phyloP scores from a whole-genome alignment of 495 filamentous ascomycete species.

The Amniculicola lignicola region DNA sequence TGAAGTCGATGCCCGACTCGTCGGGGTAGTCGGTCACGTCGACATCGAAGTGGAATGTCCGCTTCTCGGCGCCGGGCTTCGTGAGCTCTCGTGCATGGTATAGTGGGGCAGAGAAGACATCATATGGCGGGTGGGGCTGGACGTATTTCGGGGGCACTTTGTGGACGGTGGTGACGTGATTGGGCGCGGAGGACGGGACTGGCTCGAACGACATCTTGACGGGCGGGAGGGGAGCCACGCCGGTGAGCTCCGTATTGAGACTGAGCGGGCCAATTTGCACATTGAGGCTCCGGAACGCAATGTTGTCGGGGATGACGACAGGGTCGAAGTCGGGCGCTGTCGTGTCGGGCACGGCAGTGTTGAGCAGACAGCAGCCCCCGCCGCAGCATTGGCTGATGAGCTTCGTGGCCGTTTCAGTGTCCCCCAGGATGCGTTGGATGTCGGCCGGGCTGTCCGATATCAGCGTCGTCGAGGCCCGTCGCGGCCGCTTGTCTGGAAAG shows the following conservation, averaged over 20 bases:
- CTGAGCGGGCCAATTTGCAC: constrained; percentile 73
- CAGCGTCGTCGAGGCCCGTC: constrained; percentile 76
- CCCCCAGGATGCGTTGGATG: constrained; percentile 62
- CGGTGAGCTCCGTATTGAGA: constrained; percentile 64
- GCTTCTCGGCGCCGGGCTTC: constrained; percentile 85
- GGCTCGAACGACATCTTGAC: constrained; percentile 67
- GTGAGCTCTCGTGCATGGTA: constrained; percentile 82
- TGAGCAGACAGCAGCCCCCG: constrained; percentile 81
- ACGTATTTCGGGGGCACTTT: constrained; percentile 82
- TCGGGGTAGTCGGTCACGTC: constrained; percentile 94
- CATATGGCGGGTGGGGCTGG: constrained; percentile 89
- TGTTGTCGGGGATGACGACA: constrained; percentile 70
- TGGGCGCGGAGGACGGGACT: constrained; percentile 29
- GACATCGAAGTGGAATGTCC: constrained; percentile 94
- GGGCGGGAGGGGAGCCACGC: constrained; percentile 65
- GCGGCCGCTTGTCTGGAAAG: constrained; percentile 45
- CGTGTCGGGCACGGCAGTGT: constrained; percentile 54
- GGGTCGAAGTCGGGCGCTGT: constrained; percentile 55
- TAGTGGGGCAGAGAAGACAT: constrained; percentile 82
- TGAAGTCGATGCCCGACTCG: constrained; percentile 84
- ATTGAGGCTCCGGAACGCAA: constrained; percentile 73
- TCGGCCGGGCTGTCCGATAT: constrained; percentile 73
- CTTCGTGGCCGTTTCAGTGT: constrained; percentile 56
- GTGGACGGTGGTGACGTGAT: constrained; percentile 44
- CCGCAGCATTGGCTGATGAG: constrained; percentile 72